Evolutionary conservation across 2,329 filamentous ascomycete species (phyloP).

Genomic region (Talaromyces marneffei): DNA sequence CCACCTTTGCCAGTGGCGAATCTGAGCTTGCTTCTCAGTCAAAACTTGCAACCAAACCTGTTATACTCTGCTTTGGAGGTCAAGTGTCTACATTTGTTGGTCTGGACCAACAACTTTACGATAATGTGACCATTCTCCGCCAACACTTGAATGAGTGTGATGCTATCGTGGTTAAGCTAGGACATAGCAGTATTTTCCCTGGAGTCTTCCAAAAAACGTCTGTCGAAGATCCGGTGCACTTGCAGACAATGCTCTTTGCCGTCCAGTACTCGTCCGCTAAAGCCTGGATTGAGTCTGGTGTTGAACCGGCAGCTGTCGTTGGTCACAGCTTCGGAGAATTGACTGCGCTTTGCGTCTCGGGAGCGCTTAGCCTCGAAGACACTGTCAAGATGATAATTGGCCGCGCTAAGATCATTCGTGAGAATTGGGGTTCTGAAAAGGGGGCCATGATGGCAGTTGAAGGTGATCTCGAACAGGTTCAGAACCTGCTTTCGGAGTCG

Average conservation of each 20-base stretch:
- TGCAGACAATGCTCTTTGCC: slow-evolving; percentile 35
- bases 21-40: not conserved
- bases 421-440: slow-evolving; percentile 28
- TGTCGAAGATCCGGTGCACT: slow-evolving; percentile 17
- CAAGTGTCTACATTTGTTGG: slow-evolving; percentile 28
- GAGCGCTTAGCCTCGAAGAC: slow-evolving; percentile 26
- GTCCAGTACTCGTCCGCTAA: slow-evolving; percentile 34
- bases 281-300: slow-evolving; percentile 35
- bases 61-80: slow-evolving; percentile 39
- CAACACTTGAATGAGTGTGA: slow-evolving; percentile 30
- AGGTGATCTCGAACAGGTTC: slow-evolving; percentile 23
- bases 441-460: slow-evolving; percentile 33
- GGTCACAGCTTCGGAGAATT: slow-evolving; percentile 34
- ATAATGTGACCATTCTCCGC: slow-evolving; percentile 24
- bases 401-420: slow-evolving; percentile 27
- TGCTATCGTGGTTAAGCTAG: slow-evolving; percentile 9
- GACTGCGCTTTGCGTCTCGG: slow-evolving; percentile 28
- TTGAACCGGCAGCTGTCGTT: slow-evolving; percentile 28
- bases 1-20: not conserved
- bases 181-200: slow-evolving; percentile 23
- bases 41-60: slow-evolving; percentile 12
- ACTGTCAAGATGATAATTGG: slow-evolving; percentile 24
- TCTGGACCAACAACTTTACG: slow-evolving; percentile 25
- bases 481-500: slow-evolving; percentile 10
- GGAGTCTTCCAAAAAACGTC: slow-evolving; percentile 23